Base-by-base conservation (phyloP, 345 rosid species). In the Pugionium cornutum region DNA sequence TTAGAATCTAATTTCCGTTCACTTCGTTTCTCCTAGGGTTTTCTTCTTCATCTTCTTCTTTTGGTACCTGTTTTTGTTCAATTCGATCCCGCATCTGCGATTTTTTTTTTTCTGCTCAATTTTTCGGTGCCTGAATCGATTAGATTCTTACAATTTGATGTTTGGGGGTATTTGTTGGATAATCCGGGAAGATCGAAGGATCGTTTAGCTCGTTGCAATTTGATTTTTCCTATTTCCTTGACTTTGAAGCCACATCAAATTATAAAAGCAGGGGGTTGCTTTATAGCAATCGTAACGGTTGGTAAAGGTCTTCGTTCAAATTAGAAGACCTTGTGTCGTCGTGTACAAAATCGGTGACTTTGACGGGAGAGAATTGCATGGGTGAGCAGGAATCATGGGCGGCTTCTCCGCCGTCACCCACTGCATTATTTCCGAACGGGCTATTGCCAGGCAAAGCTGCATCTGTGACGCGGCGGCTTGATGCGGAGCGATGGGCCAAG, bases 301-400 rank as follows among this genome's bases (percentile, higher is more conserved):
- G 49, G 35, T n/a, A 30, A 11, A 57, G 52, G 70, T 57, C 18
- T 72, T 64, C 33, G 64, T 30, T 50, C 64, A 34, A 59, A 64
- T 64, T 40, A 27, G 47, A 32, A 18, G 31, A 30, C 28, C 43
- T 32, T 42, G 49, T 34, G 2, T n/a, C 25, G 28, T 53, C 51
- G 67, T 42, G 5, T 72, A 53, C 54, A 6, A 60, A 72, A 57
- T 71, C 44, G 44, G 73, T 43, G 40, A 39, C 53, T 54, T 42
- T 49, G 35, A 64, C 26, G 53, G 48, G 31, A 31, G 53, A 74
- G 85, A 63, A 66, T 79, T 86, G 88, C 73, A 94, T 94, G 99
- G 97, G 89, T 74, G 86, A 82, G 83, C 79, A 85, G 77, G 97
- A 78, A 73, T 83, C 83, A 67, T 66, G 85, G 92, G 75, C 81